Base-by-base conservation (phyloP, 2,329 filamentous ascomycete genomes). In the Neoscytalidium dimidiatum region DNA sequence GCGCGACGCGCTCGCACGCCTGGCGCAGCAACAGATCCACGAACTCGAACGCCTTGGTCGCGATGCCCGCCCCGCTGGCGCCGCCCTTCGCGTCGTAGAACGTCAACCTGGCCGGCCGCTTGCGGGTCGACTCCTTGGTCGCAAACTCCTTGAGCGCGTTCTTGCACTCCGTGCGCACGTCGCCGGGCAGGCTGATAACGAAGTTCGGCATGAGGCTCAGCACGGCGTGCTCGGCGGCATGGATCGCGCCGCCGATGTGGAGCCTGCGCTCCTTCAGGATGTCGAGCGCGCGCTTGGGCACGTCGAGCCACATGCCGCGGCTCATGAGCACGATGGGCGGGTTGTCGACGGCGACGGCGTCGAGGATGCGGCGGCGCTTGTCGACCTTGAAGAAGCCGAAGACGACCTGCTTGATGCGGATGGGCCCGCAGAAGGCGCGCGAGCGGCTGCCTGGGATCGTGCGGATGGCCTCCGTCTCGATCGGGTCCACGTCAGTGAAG, bases 341-440 rank as follows among this genome's bases (percentile, higher is more conserved):
- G 70, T 97, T 97, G 75, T 97, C 92, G 23, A 98, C 93, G 66
- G 94, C 87, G 0, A 98, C 90, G 2, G 94, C 94, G 75, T 99
- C 95, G 14, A 98, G 85, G 65, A 98, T 92, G 1, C 92, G 88
- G 1, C 90, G 87, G 69, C 88, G 90, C 73, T 90, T 90, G 77
- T 98, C 94, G n/a, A 97, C 82, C 75, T 98, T 98, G 85, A 97
- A 98, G 81, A 95, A 99, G 1, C 95, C 95, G 75, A 96, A 98
- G 1, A 99, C 93, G 31, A 92, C 90, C 69, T 94, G 90, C 68
- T 90, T 87, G 72, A 98, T 94, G 71, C 90, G 90, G 74, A 99
- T 94, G 0, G 87, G 82, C 38, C 95, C 95, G 74, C 92, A 94
- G 78, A 92, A 98, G 1, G 94, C 94, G 67, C 88, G 85, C 0